phyloP scores from a whole-genome alignment of 2,329 filamentous ascomycete genomes.

The Xylariaceae sp. region DNA sequence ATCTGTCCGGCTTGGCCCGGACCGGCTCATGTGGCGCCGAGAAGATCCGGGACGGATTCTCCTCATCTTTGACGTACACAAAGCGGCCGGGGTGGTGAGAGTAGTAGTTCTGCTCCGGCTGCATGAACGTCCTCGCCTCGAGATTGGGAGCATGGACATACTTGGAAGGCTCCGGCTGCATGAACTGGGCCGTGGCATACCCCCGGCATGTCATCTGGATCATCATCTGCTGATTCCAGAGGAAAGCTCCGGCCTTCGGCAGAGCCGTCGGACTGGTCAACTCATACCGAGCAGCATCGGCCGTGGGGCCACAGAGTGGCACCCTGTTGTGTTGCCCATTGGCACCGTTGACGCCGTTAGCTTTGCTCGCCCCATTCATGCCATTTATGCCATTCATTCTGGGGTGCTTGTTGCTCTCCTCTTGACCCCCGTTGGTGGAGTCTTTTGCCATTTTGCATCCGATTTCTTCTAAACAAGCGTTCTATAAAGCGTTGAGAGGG shows the following conservation, averaged over 20 bases:
- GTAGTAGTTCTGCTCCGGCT: slow-evolving; percentile 59
- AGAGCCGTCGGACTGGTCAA: slow-evolving; percentile 53
- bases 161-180: slow-evolving; percentile 60
- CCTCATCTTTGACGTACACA: slow-evolving; percentile 58
- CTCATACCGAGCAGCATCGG: slow-evolving; percentile 53
- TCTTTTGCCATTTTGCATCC: slow-evolving; percentile 10
- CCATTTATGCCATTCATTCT: slow-evolving; percentile 1
- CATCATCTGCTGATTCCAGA: slow-evolving; percentile 63
- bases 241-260: slow-evolving; percentile 54
- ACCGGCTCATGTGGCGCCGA: slow-evolving; percentile 57
- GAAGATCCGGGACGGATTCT: slow-evolving; percentile 41
- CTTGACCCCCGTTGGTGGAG: slow-evolving; percentile 2
- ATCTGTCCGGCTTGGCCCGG: slow-evolving; percentile 44
- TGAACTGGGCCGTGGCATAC: slow-evolving; percentile 57
- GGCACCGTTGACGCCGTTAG: background rate
- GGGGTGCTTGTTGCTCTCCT: background rate
- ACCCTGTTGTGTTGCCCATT: background rate
- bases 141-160: slow-evolving; percentile 58
- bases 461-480: slow-evolving; percentile 6
- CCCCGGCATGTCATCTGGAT: slow-evolving; percentile 58
- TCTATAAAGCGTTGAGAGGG: background rate
- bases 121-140: slow-evolving; percentile 59
- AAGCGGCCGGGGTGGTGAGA: slow-evolving; percentile 58
- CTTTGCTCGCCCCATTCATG: background rate
- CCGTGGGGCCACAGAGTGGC: slow-evolving; percentile 29